Evolutionary conservation across 768 basidiomycete genomes (phyloP).

Genomic region (Lanmaoa pseudosensibilis): DNA sequence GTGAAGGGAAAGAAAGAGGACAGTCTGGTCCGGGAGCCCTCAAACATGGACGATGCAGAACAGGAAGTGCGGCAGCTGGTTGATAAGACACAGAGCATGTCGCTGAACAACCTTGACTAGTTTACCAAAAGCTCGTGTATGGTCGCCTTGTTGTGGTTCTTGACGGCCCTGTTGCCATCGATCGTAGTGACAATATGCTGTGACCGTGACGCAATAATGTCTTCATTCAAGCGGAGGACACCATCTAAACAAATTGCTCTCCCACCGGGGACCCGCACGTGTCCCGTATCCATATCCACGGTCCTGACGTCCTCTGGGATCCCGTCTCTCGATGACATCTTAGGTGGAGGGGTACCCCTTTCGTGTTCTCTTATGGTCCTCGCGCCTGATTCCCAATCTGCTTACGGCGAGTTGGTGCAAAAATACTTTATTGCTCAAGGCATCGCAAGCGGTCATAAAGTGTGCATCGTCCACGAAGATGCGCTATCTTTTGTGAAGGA

Average conservation of each 20-base stretch:
- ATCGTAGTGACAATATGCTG: constrained; percentile 4
- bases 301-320: constrained; percentile 81
- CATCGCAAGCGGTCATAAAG: constrained; percentile 64
- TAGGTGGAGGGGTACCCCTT: constrained; percentile 88
- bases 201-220: constrained; percentile 46
- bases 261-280: constrained; percentile 56
- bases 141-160: not conserved
- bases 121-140: not conserved
- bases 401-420: constrained; percentile 81
- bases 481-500: constrained; percentile 59
- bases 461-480: constrained; percentile 64
- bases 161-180: too few relatives aligned
- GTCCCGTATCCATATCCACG: constrained; percentile 55
- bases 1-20: not conserved
- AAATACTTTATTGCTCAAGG: constrained; percentile 92
- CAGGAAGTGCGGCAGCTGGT: constrained; percentile 14
- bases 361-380: constrained; percentile 70
- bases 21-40: not conserved
- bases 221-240: constrained; percentile 75
- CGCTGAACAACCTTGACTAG: constrained; percentile 32
- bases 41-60: not conserved
- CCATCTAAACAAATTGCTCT: constrained; percentile 43
- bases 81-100: constrained; percentile 17
- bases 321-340: constrained; percentile 90
- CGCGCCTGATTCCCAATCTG: constrained; percentile 84